Percentiles rank a stretch among this genome's conserved stretches.
These are phyloP conservation scores for Cladobotryum mycophilum DNA, from an alignment of 2,329 filamentous ascomycete species.

Conservation along the genomic window DNA sequence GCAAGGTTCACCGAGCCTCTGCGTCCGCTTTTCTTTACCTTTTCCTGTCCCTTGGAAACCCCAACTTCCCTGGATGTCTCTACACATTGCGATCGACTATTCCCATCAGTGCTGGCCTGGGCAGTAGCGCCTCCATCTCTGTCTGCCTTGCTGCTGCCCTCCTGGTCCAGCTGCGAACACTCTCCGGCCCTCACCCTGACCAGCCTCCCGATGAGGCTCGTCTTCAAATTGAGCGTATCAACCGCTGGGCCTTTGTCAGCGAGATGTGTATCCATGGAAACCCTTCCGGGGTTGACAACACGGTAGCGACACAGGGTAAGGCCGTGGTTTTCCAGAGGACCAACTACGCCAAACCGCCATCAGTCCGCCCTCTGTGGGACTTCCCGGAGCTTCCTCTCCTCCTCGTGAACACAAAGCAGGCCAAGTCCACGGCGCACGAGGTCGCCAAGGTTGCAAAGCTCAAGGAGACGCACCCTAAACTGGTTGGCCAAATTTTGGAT, in stretches of 20 bases:
- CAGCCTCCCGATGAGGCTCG: slow-evolving; percentile 84
- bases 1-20: slow-evolving; percentile 78
- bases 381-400: slow-evolving; percentile 91
- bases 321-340: slow-evolving; percentile 83
- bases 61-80: slow-evolving; percentile 70
- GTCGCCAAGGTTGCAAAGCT: slow-evolving; percentile 79
- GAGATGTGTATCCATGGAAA: slow-evolving; percentile 98
- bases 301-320: slow-evolving; percentile 87
- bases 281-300: slow-evolving; percentile 95
- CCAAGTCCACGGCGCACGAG: slow-evolving; percentile 78
- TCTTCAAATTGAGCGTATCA: slow-evolving; percentile 88
- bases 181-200: slow-evolving; percentile 86
- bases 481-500: slow-evolving; percentile 76
- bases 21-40: slow-evolving; percentile 87
- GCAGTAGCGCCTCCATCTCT: slow-evolving; percentile 88
- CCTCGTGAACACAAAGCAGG: slow-evolving; percentile 80
- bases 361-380: slow-evolving; percentile 69
- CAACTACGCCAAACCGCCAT: slow-evolving; percentile 71
- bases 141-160: slow-evolving; percentile 83
- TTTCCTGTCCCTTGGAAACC: slow-evolving; percentile 78
- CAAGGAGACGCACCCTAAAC: slow-evolving; percentile 62
- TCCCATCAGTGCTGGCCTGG: slow-evolving; percentile 83
- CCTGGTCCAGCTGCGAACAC: slow-evolving; percentile 77
- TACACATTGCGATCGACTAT: slow-evolving; percentile 93
- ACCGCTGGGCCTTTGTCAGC: slow-evolving; percentile 93